Evolutionary conservation across 495 filamentous ascomycete genomes (phyloP).

Genomic region (Coniosporium apollinis): DNA sequence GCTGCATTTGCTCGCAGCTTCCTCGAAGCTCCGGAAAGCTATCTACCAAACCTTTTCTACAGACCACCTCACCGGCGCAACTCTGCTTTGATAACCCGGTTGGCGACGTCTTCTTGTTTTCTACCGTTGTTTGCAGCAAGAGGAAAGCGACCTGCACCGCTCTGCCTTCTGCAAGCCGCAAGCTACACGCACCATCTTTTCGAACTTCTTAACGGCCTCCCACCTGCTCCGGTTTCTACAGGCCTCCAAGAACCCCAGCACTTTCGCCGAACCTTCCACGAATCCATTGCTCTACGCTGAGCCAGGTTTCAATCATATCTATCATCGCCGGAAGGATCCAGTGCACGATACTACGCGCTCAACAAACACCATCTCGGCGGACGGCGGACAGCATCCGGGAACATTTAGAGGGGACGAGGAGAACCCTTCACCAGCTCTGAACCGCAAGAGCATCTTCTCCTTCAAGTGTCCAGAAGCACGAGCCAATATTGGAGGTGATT

Average conservation of each 20-base stretch:
- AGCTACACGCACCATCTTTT: not conserved
- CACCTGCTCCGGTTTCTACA: not conserved
- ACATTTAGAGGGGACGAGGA: no score
- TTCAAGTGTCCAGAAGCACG: not conserved
- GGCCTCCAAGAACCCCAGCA: not conserved
- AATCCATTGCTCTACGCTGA: not conserved
- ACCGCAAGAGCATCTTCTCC: not conserved
- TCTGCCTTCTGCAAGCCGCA: not conserved
- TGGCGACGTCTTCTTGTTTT: no score
- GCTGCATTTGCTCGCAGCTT: no score
- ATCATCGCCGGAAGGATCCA: not conserved
- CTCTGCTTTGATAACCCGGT: no score
- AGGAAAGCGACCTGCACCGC: not conserved
- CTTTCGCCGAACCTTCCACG: not conserved
- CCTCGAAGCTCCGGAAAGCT: no score
- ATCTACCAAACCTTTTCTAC: no score
- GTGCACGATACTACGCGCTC: not conserved
- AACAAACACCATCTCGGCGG: no score
- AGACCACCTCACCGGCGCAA: no score
- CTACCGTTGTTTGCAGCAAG: not conserved
- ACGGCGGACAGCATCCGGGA: no score
- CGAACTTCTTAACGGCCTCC: not conserved
- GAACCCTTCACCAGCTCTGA: not conserved
- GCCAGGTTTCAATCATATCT: not conserved
- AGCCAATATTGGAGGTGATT: not conserved